Base-by-base conservation (phyloP, 2,329 filamentous ascomycete genomes). In the Colletotrichum orbiculare region DNA sequence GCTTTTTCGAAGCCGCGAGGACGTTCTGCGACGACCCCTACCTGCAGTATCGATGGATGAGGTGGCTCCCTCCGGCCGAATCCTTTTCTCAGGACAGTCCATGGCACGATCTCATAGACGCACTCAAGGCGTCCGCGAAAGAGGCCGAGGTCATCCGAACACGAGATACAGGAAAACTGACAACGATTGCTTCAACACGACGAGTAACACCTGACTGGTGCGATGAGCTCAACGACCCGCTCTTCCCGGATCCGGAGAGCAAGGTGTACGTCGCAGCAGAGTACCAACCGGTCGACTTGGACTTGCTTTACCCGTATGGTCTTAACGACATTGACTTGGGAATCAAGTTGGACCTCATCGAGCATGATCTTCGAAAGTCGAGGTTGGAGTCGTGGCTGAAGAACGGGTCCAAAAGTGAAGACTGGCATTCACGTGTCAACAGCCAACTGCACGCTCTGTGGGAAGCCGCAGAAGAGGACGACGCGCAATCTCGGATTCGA, bases 31-130 rank as follows among this genome's bases (percentile, higher is more conserved):
- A 76, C 2, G 75, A 81, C 50, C 55, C 70, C 1, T 71, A 66
- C 0, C 71, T 84, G 2, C 74, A 72, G 45, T 84, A 79, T 60
- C 68, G 73, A 4, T 85, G 82, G 83, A 79, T 81, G 76, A 71
- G 73, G 54, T 85, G 78, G 64, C 71, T 85, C 2, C 82, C 82
- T 2, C 53, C 35, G 17, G 10, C n/a, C 13, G 25, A n/a, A 6
- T 46, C 41, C 13, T 46, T 17, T 38, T 10, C 53, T 12, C 39
- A 33, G 25, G 33, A 38, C 9, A 17, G n/a, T 8, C 46, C 46
- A 33, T 45, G 41, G 33, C 11, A 6, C 33, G 25, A n/a, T n/a
- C 33, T 55, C 10, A n/a, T 55, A 6, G 41, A 55, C 5, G 25
- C 17, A 8, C 35, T 55, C n/a, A 4, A 25, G 13, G 37, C 8